Conservation (phyloP, 208 protist genomes). For the Endotrypanum monterogeii region DNA sequence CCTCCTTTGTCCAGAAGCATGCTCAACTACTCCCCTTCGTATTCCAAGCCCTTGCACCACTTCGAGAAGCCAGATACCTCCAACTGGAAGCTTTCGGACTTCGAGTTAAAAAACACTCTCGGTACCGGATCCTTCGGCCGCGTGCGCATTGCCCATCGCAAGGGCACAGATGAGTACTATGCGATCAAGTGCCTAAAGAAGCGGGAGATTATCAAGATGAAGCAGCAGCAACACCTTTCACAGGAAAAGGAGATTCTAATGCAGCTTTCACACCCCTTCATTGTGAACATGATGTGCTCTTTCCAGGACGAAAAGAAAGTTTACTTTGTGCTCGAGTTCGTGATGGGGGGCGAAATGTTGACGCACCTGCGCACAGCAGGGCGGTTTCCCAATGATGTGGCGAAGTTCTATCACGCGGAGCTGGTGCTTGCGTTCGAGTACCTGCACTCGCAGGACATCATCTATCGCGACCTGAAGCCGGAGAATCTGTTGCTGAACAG, state of each 20-base stretch:
- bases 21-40: not conserved
- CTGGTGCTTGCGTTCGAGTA: slow-evolving; percentile 92
- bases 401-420: slow-evolving; percentile 94
- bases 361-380: slow-evolving; percentile 84
- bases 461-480: slow-evolving; percentile 93
- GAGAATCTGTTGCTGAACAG: slow-evolving; percentile 90
- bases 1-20: not conserved
- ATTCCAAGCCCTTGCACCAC: not conserved
- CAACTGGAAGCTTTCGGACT: slow-evolving; percentile 80
- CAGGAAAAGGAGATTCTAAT: slow-evolving; percentile 92
- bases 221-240: slow-evolving; percentile 85
- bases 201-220: slow-evolving; percentile 88
- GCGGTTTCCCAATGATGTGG: slow-evolving; percentile 86
- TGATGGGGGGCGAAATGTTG: slow-evolving; percentile 93
- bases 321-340: slow-evolving; percentile 94
- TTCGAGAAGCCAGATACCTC: slow-evolving; percentile 78
- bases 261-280: slow-evolving; percentile 92
- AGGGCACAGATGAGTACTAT: slow-evolving; percentile 82
- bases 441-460: slow-evolving; percentile 90
- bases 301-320: slow-evolving; percentile 94
- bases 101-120: slow-evolving; percentile 87
- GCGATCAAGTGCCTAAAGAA: slow-evolving; percentile 93
- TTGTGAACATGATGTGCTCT: slow-evolving; percentile 93
- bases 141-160: slow-evolving; percentile 88
- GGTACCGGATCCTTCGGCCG: slow-evolving; percentile 93